These are phyloP conservation scores for Salisapilia sapeloensis DNA, from an alignment of 352 stramenopile genomes.

Conservation along the genomic window DNA sequence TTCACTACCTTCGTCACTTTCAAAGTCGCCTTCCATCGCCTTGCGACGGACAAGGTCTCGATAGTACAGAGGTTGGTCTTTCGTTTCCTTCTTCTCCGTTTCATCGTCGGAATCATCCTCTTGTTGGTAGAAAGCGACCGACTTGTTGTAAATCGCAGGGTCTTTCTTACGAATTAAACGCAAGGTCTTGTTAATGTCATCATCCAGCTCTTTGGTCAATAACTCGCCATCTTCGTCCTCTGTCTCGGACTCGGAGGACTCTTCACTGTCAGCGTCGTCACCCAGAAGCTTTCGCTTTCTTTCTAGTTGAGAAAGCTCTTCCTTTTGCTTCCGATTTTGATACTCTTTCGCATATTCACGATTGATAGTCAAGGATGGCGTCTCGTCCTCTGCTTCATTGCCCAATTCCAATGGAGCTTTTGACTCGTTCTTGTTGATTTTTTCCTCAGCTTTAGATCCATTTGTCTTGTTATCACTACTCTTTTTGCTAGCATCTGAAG, in stretches of 20 bases:
- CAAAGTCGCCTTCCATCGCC: slow-evolving; percentile 75
- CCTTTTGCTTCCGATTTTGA: slow-evolving; percentile 59
- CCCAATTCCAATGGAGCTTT: too few relatives aligned
- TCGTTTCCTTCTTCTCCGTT: slow-evolving; percentile 13
- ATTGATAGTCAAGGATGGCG: slow-evolving; percentile 56
- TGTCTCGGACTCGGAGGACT: slow-evolving; percentile 59
- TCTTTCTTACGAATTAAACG: slow-evolving; percentile 84
- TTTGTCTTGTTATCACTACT: too few relatives aligned
- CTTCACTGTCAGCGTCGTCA: slow-evolving; percentile 22
- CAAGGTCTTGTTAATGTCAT: slow-evolving; percentile 71
- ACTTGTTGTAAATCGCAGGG: slow-evolving; percentile 85
- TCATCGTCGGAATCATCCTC: slow-evolving; percentile 9
- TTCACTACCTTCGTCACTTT: slow-evolving; percentile 58
- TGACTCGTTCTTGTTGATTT: too few relatives aligned
- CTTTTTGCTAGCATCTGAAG: too few relatives aligned
- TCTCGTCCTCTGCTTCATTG: slow-evolving; percentile 4
- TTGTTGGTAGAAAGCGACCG: slow-evolving; percentile 79
- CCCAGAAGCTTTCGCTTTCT: slow-evolving; percentile 15
- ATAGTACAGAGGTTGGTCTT: slow-evolving; percentile 54
- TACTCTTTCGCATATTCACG: slow-evolving; percentile 57
- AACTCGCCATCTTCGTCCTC: slow-evolving; percentile 76
- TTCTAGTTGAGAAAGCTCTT: slow-evolving; percentile 47
- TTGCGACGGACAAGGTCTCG: slow-evolving; percentile 94
- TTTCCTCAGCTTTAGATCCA: too few relatives aligned
- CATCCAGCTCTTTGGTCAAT: slow-evolving; percentile 50